These are phyloP conservation scores for Comarum palustre DNA, from an alignment of 306 rosid genomes.

Conservation along the genomic window DNA sequence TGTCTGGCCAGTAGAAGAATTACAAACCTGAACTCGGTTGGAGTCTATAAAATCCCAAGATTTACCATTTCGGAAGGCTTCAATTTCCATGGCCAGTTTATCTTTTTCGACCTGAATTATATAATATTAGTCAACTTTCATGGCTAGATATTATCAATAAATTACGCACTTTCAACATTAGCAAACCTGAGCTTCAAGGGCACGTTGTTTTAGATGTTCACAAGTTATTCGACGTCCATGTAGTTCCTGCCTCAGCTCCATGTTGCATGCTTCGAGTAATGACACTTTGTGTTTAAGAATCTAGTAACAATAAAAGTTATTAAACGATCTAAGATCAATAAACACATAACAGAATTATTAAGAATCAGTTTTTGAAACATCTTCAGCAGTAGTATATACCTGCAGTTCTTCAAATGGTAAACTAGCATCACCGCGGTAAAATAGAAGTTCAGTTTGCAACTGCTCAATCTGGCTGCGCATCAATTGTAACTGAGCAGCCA, in stretches of 20 bases:
- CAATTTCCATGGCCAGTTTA: constrained; percentile 65
- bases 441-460: constrained; percentile 75
- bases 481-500: constrained; percentile 69
- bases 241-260: constrained; percentile 68
- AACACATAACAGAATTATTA: neutral
- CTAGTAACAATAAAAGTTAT: constrained; percentile 33
- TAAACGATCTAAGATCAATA: constrained; percentile 18
- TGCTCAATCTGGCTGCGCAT: constrained; percentile 93
- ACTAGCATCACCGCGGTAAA: constrained; percentile 65
- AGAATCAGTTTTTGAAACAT: constrained; percentile 16
- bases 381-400: constrained; percentile 40
- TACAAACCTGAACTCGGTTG: constrained; percentile 53
- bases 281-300: constrained; percentile 86
- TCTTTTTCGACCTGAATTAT: constrained; percentile 80
- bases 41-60: constrained; percentile 94
- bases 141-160: neutral
- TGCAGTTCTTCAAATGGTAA: constrained; percentile 82
- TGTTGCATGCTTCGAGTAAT: constrained; percentile 84
- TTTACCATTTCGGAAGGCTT: constrained; percentile 73
- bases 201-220: constrained; percentile 43
- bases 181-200: constrained; percentile 52
- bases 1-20: neutral
- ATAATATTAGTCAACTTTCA: constrained; percentile 21
- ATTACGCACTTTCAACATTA: neutral
- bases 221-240: constrained; percentile 38